A percentile compares a stretch with the other conserved stretches of the same genome.
These are phyloP conservation scores for Fraxinus americana DNA, from an alignment of 257 asterid genomes.

Conservation along the genomic window DNA sequence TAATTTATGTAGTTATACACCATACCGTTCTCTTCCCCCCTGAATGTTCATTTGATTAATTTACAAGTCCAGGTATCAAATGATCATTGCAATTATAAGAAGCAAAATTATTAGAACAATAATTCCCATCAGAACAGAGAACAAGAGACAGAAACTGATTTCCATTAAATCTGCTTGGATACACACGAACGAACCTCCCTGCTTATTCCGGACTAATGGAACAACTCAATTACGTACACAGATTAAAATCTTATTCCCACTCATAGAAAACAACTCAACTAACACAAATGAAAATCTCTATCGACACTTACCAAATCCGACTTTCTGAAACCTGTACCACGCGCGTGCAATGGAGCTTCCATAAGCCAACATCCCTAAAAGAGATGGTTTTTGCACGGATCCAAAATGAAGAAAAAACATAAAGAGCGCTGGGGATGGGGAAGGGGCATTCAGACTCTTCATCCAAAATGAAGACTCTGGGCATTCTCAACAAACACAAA, in stretches of 20 bases:
- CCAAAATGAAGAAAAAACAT: neutral
- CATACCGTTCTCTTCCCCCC: too few relatives aligned
- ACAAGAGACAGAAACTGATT: neutral
- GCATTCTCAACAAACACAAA: constrained; percentile 54
- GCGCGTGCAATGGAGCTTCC: neutral
- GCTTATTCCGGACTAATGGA: neutral
- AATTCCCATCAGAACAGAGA: neutral
- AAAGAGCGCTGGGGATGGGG: neutral
- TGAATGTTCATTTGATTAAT: too few relatives aligned
- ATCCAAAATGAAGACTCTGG: too few relatives aligned
- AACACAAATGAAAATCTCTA: constrained; percentile 28
- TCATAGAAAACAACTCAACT: constrained; percentile 29
- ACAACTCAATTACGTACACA: constrained; percentile 34
- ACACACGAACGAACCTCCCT: constrained; percentile 18
- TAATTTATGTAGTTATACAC: too few relatives aligned
- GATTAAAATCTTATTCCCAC: constrained; percentile 11
- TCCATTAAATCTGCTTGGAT: constrained; percentile 1
- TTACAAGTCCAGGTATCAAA: neutral
- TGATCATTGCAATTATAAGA: neutral
- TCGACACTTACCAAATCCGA: constrained; percentile 41
- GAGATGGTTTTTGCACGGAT: constrained; percentile 12
- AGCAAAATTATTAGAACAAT: neutral
- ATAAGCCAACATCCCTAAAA: constrained; percentile 20
- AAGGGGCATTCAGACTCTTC: neutral
- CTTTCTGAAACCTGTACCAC: constrained; percentile 15